A percentile compares a stretch with the other conserved stretches of the same genome.
These are phyloP conservation scores for Spatholobus suberectus DNA, from an alignment of 306 rosid genomes.

Conservation along the genomic window DNA sequence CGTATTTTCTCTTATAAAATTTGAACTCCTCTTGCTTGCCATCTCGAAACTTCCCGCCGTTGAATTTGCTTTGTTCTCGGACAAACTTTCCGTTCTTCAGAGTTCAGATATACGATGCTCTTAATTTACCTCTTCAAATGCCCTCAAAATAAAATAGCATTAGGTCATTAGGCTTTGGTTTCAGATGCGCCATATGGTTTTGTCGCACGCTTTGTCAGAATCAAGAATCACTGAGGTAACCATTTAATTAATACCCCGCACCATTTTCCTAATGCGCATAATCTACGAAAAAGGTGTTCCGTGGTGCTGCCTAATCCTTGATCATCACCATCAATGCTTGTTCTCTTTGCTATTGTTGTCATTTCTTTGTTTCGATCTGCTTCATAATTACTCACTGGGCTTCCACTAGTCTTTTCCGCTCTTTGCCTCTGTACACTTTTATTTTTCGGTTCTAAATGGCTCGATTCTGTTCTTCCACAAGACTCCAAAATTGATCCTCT, in stretches of 20 bases:
- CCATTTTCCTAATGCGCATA: constrained; percentile 7
- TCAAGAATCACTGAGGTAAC: constrained; percentile 3
- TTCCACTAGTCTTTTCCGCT: not conserved
- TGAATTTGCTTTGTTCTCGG: not conserved
- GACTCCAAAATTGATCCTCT: not conserved
- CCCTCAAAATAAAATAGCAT: not conserved
- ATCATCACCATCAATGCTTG: not conserved
- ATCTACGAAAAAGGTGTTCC: constrained; percentile 5
- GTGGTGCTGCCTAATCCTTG: constrained; percentile 20
- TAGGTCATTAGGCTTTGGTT: not conserved
- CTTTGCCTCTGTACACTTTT: not conserved
- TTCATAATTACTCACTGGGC: not conserved
- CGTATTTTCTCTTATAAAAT: too few species aligned
- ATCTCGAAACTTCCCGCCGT: not conserved
- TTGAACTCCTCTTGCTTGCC: not conserved
- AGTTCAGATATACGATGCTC: not conserved
- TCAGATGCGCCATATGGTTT: constrained; percentile 35
- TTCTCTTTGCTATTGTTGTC: not conserved
- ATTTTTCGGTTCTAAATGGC: not conserved
- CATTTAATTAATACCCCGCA: constrained; percentile 7
- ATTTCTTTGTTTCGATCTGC: not conserved
- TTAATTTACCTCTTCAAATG: not conserved
- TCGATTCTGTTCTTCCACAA: not conserved
- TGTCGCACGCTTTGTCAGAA: constrained; percentile 25
- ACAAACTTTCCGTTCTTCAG: not conserved